These are phyloP conservation scores for Claviceps capensis DNA, from an alignment of 2,329 filamentous ascomycete species.

Conservation along the genomic window DNA sequence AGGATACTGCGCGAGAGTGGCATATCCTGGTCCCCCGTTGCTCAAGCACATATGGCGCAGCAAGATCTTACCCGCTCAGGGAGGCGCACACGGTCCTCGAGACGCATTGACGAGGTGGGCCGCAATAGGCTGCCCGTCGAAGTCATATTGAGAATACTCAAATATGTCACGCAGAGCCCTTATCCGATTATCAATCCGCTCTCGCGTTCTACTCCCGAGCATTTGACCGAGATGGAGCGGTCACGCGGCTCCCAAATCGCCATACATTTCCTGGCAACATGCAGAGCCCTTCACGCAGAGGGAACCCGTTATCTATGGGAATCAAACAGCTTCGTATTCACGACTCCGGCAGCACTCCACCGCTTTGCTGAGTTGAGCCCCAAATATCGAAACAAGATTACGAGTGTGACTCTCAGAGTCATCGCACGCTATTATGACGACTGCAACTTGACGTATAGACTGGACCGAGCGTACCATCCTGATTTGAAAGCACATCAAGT, in stretches of 20 bases:
- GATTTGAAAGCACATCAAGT: slow-evolving; percentile 27
- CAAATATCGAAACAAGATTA: slow-evolving; percentile 28
- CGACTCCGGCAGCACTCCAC: slow-evolving; percentile 32
- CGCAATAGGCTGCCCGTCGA: slow-evolving; percentile 36
- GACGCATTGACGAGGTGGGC: slow-evolving; percentile 14
- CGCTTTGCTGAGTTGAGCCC: slow-evolving; percentile 33
- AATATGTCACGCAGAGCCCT: slow-evolving; percentile 34
- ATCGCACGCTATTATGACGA: slow-evolving; percentile 44
- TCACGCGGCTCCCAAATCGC: slow-evolving; percentile 34
- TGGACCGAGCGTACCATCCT: slow-evolving; percentile 28
- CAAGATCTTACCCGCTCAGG: slow-evolving; percentile 19
- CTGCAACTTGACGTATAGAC: slow-evolving; percentile 26
- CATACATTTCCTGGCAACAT: slow-evolving; percentile 39
- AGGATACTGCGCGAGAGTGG: slow-evolving; percentile 36
- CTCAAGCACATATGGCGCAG: slow-evolving; percentile 20
- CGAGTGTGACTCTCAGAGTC: slow-evolving; percentile 35
- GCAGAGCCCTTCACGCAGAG: slow-evolving; percentile 34
- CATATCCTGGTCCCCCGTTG: slow-evolving; percentile 33
- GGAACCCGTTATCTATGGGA: slow-evolving; percentile 36
- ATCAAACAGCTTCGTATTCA: slow-evolving; percentile 41
- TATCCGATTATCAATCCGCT: slow-evolving; percentile 41
- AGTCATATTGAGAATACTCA: slow-evolving; percentile 37
- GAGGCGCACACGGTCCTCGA: slow-evolving; percentile 19
- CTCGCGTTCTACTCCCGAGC: slow-evolving; percentile 27
- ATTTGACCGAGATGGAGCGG: slow-evolving; percentile 30